Base-by-base conservation (phyloP, 1,284 basidiomycete species). In the Apiotrichum laibachii region DNA sequence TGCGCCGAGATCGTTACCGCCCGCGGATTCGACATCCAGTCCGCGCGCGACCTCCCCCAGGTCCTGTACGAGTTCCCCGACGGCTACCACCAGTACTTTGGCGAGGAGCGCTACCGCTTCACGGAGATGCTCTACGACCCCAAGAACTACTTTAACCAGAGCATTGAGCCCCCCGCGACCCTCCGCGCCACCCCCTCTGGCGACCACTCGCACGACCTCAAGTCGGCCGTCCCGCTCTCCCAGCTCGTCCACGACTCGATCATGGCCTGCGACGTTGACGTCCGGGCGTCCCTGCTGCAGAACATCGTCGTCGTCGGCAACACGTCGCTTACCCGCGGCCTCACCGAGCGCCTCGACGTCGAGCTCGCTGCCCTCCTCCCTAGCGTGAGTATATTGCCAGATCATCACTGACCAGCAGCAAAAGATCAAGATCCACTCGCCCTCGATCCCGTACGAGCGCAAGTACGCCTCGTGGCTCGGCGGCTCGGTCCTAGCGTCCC, bases 291-390 rank as follows among this genome's bases (percentile, higher is more conserved):
- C 13, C 85, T 99, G 19, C 84, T 95, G 70, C 85, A 88, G 69
- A 98, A 99, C 73, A 88, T 99, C 55, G 93, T 99, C 46, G 85
- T 98, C 49, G 92, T 92, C 16, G 96, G 96, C 19, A 95, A 94
- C 22, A 88, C 90, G 22, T 91, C 88, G 61, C 81, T 93, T 43
- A 88, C 95, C 58, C 81, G 88, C 22, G 96, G 96, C 15, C 85
- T 99, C 61, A 83, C 84, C 18, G 94, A 99, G 71, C 84, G 96
- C 13, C 81, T 99, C 46, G 83, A 86, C 61, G 83, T 83, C 58
- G 96, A 99, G 75, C 80, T 99, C 12, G 81, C 82, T 42, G 82
- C 86, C 53, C 81, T 87, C 55, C 89, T 92, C 73, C 87, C 89
- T 22, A 88, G 91, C 61, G 90, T 92, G 72, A 73, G 9, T 11